Evolutionary conservation across 192 early-diverging fungal genomes (phyloP), one percentile per base, ranked within the genome.

Genomic region (Backusella tuberculispora): DNA sequence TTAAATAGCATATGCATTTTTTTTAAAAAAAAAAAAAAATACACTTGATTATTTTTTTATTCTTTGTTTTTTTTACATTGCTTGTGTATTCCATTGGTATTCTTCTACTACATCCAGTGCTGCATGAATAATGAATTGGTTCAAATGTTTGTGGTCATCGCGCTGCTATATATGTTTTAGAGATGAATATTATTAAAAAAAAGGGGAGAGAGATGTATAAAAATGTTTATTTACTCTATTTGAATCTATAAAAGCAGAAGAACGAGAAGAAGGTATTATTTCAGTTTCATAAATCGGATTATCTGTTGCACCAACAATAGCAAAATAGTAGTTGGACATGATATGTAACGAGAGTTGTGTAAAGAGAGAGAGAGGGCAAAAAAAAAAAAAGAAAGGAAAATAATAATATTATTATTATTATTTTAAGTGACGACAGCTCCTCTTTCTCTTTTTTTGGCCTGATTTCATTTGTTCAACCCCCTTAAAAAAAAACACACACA

Each of bases 91-190:
- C 91, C 96, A 97, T 83, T 94, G 92, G 34, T 94, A 81, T 78
- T 99, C 98, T 73, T 99, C 97, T 17, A 99, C 95, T 45, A 98
- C 87, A 83, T 99, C 98, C 66, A 99, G 88, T 19, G 97, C 96
- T 9, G 97, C 92, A 78, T 99, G 98, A 12, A 95, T 90, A 56
- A 99, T 94, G 75, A 99, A 99, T 77, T 99, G 98, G 77, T 96
- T 96, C 68, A 99, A 79, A 82, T 98, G 94, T 63, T 88, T 82
- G 72, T 91, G 85, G 76, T 97, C 96, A 75, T 96, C 88, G 87
- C 91, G 89, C 84, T 88, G 83, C 21, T 56, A 48, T 48, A 37
- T 15, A 29, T 47, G 6, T 13, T 40, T 48, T 17, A 63, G 42
- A 56, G 19, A 37, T 21, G 8, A 21, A 67, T 12, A 29, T 21